A percentile compares a stretch with the other conserved stretches of the same genome.
phyloP scores from a whole-genome alignment of 2,329 filamentous ascomycete genomes.

The Sclerotinia minor region DNA sequence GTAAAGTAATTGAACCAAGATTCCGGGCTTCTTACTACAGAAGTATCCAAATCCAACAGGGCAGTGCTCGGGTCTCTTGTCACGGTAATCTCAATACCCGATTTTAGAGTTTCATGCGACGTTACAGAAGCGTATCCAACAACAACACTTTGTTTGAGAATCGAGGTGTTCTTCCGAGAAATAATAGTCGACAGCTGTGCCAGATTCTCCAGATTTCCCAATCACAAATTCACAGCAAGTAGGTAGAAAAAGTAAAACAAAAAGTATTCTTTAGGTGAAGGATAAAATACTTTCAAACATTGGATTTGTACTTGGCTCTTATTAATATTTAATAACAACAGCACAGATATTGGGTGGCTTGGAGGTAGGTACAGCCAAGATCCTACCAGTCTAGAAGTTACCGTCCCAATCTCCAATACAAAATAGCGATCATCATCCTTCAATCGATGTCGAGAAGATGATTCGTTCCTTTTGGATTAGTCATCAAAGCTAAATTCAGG shows the following conservation, averaged over 20 bases:
- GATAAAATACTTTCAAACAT: neutral
- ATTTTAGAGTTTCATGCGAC: conserved; percentile 10
- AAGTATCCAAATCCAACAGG: conserved; percentile 17
- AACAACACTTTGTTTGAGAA: conserved; percentile 5
- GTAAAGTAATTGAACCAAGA: neutral
- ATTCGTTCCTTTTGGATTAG: conserved; percentile 13
- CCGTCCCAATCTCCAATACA: neutral
- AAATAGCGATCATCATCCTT: conserved; percentile 3
- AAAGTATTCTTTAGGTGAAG: neutral
- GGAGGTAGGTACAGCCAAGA: conserved; percentile 1
- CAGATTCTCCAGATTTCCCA: neutral
- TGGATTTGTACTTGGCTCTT: neutral
- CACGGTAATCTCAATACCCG: conserved; percentile 17
- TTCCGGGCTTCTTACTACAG: conserved; percentile 6
- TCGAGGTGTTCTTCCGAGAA: no score
- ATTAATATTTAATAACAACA: neutral
- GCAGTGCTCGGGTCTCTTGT: conserved; percentile 13
- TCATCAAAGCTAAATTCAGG: neutral
- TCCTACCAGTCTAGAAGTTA: neutral
- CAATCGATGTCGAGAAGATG: neutral
- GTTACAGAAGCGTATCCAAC: conserved; percentile 13
- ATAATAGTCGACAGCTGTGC: neutral
- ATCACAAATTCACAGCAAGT: neutral
- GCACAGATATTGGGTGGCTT: conserved; percentile 15
- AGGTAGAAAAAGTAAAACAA: conserved; percentile 2